Conservation (phyloP, 179 eudicot species). For the Gypsophila paniculata region DNA sequence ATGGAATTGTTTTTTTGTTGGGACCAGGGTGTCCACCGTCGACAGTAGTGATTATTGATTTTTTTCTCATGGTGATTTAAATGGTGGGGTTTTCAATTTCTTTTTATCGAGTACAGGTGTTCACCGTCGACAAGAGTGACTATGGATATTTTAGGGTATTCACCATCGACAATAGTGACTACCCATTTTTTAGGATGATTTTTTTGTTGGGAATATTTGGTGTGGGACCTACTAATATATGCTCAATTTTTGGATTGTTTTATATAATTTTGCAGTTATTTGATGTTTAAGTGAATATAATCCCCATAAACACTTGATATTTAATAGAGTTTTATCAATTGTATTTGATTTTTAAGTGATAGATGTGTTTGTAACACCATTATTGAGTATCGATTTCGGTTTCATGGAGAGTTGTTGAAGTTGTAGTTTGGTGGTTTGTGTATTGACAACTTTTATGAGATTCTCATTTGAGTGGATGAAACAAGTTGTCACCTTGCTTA, state of each 20-base stretch:
- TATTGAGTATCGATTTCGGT: background rate
- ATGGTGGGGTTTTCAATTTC: background rate
- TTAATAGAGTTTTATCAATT: background rate
- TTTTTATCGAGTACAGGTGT: too few relatives aligned
- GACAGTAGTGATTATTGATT: too few relatives aligned
- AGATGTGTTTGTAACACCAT: too few relatives aligned
- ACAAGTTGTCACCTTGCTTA: background rate
- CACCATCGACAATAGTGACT: too few relatives aligned
- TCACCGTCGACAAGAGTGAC: too few relatives aligned
- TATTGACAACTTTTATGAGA: background rate
- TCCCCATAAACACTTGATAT: background rate
- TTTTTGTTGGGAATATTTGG: background rate
- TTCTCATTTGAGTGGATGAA: background rate
- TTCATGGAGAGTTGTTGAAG: background rate
- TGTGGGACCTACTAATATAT: slow-evolving; percentile 16
- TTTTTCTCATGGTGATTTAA: too few relatives aligned
- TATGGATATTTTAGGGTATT: too few relatives aligned
- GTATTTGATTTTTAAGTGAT: background rate
- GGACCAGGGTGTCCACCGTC: too few relatives aligned
- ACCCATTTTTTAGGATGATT: background rate
- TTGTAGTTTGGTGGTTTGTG: background rate
- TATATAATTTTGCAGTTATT: background rate
- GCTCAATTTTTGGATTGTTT: slow-evolving; percentile 15
- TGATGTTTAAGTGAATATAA: background rate
- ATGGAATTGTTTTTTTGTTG: too few relatives aligned